Conservation (phyloP, 2,329 filamentous ascomycete genomes). For the Nemania sp. region DNA sequence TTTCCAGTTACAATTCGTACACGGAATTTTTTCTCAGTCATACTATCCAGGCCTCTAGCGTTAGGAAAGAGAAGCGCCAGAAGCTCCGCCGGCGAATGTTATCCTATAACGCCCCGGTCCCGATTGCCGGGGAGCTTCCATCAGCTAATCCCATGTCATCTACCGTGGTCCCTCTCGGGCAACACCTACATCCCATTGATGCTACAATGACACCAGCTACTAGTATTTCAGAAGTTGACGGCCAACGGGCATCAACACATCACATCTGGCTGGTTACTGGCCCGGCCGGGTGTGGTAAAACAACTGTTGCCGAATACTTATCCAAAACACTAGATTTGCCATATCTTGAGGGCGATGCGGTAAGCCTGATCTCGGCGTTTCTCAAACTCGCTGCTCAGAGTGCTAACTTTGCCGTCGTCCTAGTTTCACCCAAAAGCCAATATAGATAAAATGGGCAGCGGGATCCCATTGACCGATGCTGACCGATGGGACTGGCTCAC, state of each 20-base stretch:
- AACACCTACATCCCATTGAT: constrained; percentile 49
- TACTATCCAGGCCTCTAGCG: constrained; percentile 3
- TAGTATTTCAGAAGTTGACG: constrained; percentile 45
- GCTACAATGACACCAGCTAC: constrained; percentile 49
- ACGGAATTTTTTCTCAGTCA: not conserved
- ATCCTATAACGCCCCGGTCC: constrained; percentile 62
- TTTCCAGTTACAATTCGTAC: not conserved
- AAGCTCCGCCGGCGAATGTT: constrained; percentile 56
- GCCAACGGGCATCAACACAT: constrained; percentile 57
- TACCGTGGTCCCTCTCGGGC: constrained; percentile 46
- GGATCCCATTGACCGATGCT: constrained; percentile 86
- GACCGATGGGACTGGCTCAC: constrained; percentile 99
- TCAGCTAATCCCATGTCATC: constrained; percentile 50
- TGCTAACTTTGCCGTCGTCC: constrained; percentile 15
- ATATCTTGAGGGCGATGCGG: constrained; percentile 83
- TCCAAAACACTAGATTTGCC: constrained; percentile 72
- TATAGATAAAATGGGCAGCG: constrained; percentile 89
- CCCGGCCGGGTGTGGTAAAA: constrained; percentile 83
- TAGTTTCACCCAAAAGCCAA: constrained; percentile 82
- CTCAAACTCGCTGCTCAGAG: not conserved
- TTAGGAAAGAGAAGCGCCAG: not conserved
- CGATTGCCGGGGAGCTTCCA: constrained; percentile 56
- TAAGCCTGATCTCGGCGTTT: constrained; percentile 56
- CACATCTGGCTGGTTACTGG: constrained; percentile 87
- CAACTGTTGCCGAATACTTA: constrained; percentile 76